These are phyloP conservation scores for Starmera quercuum DNA, from an alignment of 805 yeast genomes.

Conservation along the genomic window DNA sequence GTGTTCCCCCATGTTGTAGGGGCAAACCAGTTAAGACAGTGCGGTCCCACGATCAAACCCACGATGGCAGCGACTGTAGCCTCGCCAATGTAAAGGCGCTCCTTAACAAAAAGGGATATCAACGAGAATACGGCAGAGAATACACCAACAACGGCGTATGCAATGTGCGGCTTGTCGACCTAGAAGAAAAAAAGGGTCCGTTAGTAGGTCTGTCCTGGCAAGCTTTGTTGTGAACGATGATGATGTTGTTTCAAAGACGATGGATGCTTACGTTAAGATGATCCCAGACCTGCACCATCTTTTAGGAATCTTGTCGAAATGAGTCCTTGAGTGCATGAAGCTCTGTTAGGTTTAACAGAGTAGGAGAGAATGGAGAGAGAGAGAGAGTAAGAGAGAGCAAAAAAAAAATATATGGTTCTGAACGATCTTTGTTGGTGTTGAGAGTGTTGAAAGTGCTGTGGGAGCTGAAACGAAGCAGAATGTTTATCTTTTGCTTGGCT, in stretches of 20 bases:
- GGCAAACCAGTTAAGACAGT: conserved; percentile 73
- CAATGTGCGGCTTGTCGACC: conserved; percentile 66
- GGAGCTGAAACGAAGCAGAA: too few relatives aligned
- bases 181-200: conserved; percentile 3
- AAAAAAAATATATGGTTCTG: too few relatives aligned
- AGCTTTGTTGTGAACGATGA: neutral
- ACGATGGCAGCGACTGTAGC: conserved; percentile 83
- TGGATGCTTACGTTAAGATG: conserved; percentile 3
- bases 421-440: too few relatives aligned
- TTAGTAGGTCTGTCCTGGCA: neutral
- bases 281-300: conserved; percentile 4
- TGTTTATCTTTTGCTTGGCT: too few relatives aligned
- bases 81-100: conserved; percentile 80
- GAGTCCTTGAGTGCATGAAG: too few relatives aligned
- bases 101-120: conserved; percentile 75
- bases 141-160: conserved; percentile 82
- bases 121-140: conserved; percentile 76
- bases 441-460: too few relatives aligned
- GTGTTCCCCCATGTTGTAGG: conserved; percentile 83
- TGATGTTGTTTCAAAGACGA: neutral
- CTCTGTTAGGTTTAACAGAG: too few relatives aligned
- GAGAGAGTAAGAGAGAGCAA: neutral
- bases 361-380: neutral
- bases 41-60: conserved; percentile 86
- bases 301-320: neutral